phyloP scores from a whole-genome alignment of 768 basidiomycete species.

The Suillus lakei region DNA sequence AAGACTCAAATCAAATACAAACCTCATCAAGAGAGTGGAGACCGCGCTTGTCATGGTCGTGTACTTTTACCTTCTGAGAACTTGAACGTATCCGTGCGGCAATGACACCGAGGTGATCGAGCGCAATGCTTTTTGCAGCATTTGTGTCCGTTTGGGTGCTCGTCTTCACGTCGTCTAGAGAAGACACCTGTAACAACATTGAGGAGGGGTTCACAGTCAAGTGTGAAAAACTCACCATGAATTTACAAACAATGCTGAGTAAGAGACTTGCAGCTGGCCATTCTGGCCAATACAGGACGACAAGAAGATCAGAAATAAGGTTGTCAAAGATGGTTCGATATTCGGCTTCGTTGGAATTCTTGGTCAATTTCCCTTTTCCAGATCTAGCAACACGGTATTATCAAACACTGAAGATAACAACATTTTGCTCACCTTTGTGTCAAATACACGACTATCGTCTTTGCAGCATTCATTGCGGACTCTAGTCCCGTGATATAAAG shows the following conservation, averaged over 20 bases:
- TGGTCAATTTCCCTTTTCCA: constrained; percentile 85
- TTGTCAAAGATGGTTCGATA: constrained; percentile 93
- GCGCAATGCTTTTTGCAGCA: constrained; percentile 84
- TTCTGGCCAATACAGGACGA: constrained; percentile 92
- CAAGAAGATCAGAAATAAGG: constrained; percentile 84
- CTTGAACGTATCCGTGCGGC: constrained; percentile 78
- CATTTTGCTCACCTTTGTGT: constrained; percentile 57
- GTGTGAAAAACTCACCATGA: constrained; percentile 64
- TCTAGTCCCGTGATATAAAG: constrained; percentile 77
- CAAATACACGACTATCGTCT: constrained; percentile 80
- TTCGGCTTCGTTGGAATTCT: constrained; percentile 92
- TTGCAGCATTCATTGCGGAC: constrained; percentile 83
- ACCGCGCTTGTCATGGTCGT: constrained; percentile 37
- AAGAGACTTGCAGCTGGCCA: constrained; percentile 94
- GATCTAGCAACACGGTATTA: constrained; percentile 51
- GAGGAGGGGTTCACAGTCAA: background rate
- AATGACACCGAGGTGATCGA: constrained; percentile 95
- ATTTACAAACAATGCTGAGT: constrained; percentile 78
- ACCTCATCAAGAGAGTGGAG: constrained; percentile 75
- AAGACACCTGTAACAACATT: constrained; percentile 60
- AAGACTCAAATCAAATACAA: constrained; percentile 26
- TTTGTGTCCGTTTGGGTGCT: constrained; percentile 70
- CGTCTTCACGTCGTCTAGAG: constrained; percentile 82
- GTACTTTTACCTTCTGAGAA: constrained; percentile 42
- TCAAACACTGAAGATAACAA: constrained; percentile 12